Evolutionary conservation across 768 basidiomycete species (phyloP), one percentile per base, ranked within the genome.

Genomic region (Pisolithus albus): DNA sequence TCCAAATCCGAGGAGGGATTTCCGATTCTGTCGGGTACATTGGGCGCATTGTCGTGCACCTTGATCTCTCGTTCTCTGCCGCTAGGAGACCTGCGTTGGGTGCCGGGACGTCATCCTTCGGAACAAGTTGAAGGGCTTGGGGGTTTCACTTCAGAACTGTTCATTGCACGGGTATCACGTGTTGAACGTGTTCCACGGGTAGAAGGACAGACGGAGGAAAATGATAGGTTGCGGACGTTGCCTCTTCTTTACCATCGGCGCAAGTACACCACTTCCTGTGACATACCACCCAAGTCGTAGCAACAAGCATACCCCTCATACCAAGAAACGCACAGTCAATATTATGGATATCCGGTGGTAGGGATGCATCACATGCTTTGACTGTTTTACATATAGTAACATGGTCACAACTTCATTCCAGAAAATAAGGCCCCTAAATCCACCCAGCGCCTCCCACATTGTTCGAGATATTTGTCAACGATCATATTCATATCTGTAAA

Each of bases 381-480:
- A 9, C 38, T 6, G 43, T 24, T 15, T 45, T 26, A 26, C 10
- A 41, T 18, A 41, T 18, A 18, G 43, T 11, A 24, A 55, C 19
- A 32, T 32, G 13, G 52, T 67, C 62, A 84, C 46, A 82, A 28
- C 58, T 80, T 86, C 82, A 94, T 86, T 62, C 83, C 86, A 28
- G 87, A 83, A 70, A 99, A 98, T 48, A 99, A 70, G 4, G 74
- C 62, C 36, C 75, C 72, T 58, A 99, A 76, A 58, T 90, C 83
- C 16, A 99, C 90, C 86, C 90, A 98, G 52, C 91, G 79, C 56
- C 94, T 76, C 36, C 90, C 94, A 67, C 86, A 92, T 63, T 84
- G 81, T 55, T 89, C 76, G n/a, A 97, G 75, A 63, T 96, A 90
- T 62, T 81, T 84, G 52, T 88, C 75, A 0, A 89, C 84, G 16